phyloP scores from a whole-genome alignment of 495 filamentous ascomycete genomes.

The Penicillium simplicissimum region DNA sequence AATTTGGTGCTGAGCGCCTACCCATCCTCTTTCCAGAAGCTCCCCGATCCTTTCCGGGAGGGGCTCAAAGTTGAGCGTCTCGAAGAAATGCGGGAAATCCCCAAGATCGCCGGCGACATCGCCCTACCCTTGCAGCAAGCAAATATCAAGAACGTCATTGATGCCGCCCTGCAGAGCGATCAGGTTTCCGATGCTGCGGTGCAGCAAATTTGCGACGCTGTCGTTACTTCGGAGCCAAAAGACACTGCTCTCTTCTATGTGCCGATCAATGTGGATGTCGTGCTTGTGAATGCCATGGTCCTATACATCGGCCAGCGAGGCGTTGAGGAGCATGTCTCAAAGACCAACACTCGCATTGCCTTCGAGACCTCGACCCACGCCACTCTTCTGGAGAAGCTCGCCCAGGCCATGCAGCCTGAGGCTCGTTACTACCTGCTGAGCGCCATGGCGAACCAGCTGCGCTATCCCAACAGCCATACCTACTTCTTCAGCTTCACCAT shows the following conservation, averaged over 20 bases:
- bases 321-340: conserved; percentile 55
- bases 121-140: conserved; percentile 57
- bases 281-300: conserved; percentile 77
- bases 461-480: conserved; percentile 85
- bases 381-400: conserved; percentile 71
- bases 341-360: conserved; percentile 56
- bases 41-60: conserved; percentile 77
- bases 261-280: conserved; percentile 65
- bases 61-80: conserved; percentile 81
- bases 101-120: conserved; percentile 62
- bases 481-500: conserved; percentile 91
- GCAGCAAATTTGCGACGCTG: conserved; percentile 66
- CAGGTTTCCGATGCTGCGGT: conserved; percentile 64
- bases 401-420: conserved; percentile 71
- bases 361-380: conserved; percentile 77
- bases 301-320: conserved; percentile 78
- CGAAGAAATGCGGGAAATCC: conserved; percentile 70
- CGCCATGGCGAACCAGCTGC: conserved; percentile 88
- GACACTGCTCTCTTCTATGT: conserved; percentile 60
- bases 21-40: conserved; percentile 71
- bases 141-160: conserved; percentile 67
- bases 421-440: conserved; percentile 80
- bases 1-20: conserved; percentile 87
- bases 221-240: conserved; percentile 53
- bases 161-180: conserved; percentile 61